Base-by-base conservation (phyloP, 192 early-diverging fungal species). In the Coemansia sp. region DNA sequence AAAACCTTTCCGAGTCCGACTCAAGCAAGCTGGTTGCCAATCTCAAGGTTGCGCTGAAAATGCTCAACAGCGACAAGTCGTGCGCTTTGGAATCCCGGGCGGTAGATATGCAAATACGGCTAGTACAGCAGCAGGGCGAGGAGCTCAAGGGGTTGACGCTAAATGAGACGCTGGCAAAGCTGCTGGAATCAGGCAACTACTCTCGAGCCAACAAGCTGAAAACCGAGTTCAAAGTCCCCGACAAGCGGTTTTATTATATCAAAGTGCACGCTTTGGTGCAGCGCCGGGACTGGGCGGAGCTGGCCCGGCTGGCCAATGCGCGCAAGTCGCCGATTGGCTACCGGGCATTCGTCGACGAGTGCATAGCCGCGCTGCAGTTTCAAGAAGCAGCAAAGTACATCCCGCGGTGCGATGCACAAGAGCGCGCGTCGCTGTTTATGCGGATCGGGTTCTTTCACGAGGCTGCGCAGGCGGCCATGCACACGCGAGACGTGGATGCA, bases 191-290 rank as follows among this genome's bases (percentile, higher is more conserved):
- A 26, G 92, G 90, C 7, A 83, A 93, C 48, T 79, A 77, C 14
- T 71, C 66, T 8, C 80, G 85, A 38, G 97, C 94, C 1, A 55
- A 69, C 28, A 96, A 94, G 63, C 51, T 98, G 2, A 84, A 84
- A 23, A 80, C 65, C 1, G 96, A 98, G 14, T 90, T 95, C 62
- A 88, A 88, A 59, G 81, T 97, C 10, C 86, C 94, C 0, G 94
- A 97, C 31, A 87, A 69, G 40, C 43, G 90, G 36, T 97, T 89
- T 64, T 92, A 87, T 85, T 93, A 93, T 93, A 82, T 98, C 38
- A 93, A 90, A 53, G 58, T 95, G 11, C 87, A 83, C 6, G 89
- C 90, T 0, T 69, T 98, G 6, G 90, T 95, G 0, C 71, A 83
- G 57, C 78, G 84, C 7, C 71, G 88, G 12, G 89, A 96, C 53